Conservation (phyloP, 106 monocot species). For the Acorus gramineus region DNA sequence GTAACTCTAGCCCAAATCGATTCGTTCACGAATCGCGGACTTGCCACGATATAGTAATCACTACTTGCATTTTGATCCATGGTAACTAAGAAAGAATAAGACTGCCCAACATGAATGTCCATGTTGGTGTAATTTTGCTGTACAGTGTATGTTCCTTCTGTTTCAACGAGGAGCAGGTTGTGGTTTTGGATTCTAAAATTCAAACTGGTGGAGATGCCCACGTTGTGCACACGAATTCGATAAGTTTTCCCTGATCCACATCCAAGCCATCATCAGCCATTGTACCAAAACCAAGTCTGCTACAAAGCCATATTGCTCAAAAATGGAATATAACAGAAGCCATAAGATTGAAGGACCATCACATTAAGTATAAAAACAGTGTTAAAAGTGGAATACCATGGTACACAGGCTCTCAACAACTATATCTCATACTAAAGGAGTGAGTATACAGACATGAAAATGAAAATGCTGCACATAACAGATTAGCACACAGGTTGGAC, state of each 20-base stretch:
- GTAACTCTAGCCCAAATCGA: constrained; percentile 50
- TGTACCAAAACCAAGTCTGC: neutral
- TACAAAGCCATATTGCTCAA: too few relatives aligned
- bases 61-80: constrained; percentile 80
- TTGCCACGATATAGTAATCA: constrained; percentile 81
- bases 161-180: constrained; percentile 65
- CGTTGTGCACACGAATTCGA: constrained; percentile 68
- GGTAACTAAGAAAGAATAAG: constrained; percentile 73
- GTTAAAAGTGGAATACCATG: too few relatives aligned
- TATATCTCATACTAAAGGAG: too few relatives aligned
- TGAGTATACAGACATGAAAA: too few relatives aligned
- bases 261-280: neutral
- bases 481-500: too few relatives aligned
- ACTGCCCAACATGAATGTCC: constrained; percentile 81
- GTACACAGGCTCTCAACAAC: too few relatives aligned
- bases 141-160: constrained; percentile 73
- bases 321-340: too few relatives aligned
- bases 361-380: too few relatives aligned
- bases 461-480: too few relatives aligned
- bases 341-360: too few relatives aligned
- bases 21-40: constrained; percentile 73
- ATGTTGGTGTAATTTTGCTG: constrained; percentile 64
- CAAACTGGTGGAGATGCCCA: constrained; percentile 63
- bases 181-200: constrained; percentile 82
- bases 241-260: constrained; percentile 65